phyloP scores from a whole-genome alignment of 2,329 filamentous ascomycete genomes.

The Aspergillus brunneoviolaceus region DNA sequence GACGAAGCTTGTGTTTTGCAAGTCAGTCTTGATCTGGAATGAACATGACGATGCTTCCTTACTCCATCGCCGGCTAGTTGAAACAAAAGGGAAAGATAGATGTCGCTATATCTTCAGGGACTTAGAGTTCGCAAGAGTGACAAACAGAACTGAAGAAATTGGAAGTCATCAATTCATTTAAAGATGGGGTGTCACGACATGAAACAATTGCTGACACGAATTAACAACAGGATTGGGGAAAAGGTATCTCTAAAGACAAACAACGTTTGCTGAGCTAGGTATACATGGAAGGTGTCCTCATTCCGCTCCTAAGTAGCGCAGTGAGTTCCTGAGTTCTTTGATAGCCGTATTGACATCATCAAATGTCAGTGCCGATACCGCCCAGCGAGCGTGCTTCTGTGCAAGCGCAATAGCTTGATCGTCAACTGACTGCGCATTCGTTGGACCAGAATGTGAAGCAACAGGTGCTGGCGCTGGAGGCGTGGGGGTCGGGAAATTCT shows the following conservation, averaged over 20 bases:
- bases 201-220: not conserved
- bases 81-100: not conserved
- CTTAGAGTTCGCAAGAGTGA: too few relatives aligned
- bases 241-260: not conserved
- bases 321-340: conserved; percentile 73
- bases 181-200: not conserved
- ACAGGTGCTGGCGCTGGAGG: conserved; percentile 20
- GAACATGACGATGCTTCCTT: not conserved
- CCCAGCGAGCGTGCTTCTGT: conserved; percentile 96
- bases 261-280: not conserved
- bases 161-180: not conserved
- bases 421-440: conserved; percentile 44
- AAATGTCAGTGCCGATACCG: conserved; percentile 93
- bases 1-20: too few relatives aligned
- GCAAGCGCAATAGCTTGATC: conserved; percentile 77
- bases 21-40: not conserved
- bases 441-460: conserved; percentile 18
- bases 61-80: not conserved
- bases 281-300: conserved; percentile 31
- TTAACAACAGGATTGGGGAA: not conserved
- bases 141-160: not conserved
- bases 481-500: conserved; percentile 23
- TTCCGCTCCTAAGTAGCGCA: conserved; percentile 66
- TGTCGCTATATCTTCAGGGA: not conserved
- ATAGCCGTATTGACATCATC: conserved; percentile 91